Evolutionary conservation across 257 asterid species (phyloP).

Genomic region (Nicotiana sylvestris): DNA sequence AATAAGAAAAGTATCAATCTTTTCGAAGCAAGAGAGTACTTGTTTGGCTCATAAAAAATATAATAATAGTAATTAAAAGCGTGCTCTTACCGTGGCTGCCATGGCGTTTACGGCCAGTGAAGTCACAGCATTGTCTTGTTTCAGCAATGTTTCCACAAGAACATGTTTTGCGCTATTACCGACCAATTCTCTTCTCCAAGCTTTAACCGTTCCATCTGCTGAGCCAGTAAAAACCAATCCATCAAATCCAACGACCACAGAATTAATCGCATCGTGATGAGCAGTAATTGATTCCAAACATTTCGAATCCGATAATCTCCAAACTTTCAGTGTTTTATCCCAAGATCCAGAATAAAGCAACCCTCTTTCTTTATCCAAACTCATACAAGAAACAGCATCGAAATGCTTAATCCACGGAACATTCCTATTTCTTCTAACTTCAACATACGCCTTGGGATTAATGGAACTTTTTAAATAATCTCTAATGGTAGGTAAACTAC

Average conservation of each 20-base stretch:
- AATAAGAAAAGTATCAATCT: no score
- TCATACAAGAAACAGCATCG: constrained; percentile 79
- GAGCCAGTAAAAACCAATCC: constrained; percentile 77
- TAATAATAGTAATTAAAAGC: neutral
- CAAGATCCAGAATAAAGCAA: constrained; percentile 82
- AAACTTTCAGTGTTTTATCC: constrained; percentile 86
- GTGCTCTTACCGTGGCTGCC: constrained; percentile 20
- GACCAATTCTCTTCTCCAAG: constrained; percentile 75
- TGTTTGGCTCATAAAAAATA: no score
- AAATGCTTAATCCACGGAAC: constrained; percentile 82
- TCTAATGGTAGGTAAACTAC: constrained; percentile 64
- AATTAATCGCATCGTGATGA: constrained; percentile 75
- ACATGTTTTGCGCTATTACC: constrained; percentile 48
- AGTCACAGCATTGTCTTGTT: constrained; percentile 70
- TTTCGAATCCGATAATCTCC: constrained; percentile 74
- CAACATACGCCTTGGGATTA: constrained; percentile 67
- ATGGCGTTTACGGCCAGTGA: constrained; percentile 47
- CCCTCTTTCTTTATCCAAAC: constrained; percentile 47
- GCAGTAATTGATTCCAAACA: constrained; percentile 71
- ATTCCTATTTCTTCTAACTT: constrained; percentile 44
- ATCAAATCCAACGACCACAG: constrained; percentile 56
- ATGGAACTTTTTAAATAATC: constrained; percentile 55
- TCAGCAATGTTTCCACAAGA: constrained; percentile 55
- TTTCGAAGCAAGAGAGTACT: no score
- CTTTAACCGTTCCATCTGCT: constrained; percentile 90